A percentile compares a stretch with the other conserved stretches of the same genome.
phyloP scores from a whole-genome alignment of 2,329 filamentous ascomycete species.

The Plenodomus lindquistii region DNA sequence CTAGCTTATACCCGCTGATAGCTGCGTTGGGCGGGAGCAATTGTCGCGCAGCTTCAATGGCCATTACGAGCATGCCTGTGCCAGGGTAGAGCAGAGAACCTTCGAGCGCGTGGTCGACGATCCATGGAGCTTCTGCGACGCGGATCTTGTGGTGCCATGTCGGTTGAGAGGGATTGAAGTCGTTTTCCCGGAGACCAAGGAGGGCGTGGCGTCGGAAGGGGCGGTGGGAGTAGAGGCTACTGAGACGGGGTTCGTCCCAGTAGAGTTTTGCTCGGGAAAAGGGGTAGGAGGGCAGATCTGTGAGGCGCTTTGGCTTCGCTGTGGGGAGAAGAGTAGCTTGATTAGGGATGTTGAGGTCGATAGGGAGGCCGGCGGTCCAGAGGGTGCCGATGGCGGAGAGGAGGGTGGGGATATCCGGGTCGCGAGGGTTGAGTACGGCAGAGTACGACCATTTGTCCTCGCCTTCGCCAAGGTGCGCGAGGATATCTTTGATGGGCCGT shows the following conservation, averaged over 20 bases:
- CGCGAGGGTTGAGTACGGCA: constrained; percentile 2
- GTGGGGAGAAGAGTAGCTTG: constrained; percentile 7
- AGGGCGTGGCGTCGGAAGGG: constrained; percentile 28
- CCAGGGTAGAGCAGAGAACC: constrained; percentile 31
- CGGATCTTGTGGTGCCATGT: constrained; percentile 54
- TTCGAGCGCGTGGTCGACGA: constrained; percentile 52
- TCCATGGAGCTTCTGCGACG: constrained; percentile 50
- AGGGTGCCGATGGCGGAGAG: constrained; percentile 5
- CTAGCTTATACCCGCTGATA: constrained; percentile 10
- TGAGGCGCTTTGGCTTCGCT: constrained; percentile 2
- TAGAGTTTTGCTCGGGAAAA: constrained; percentile 32
- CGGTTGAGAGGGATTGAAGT: constrained; percentile 22
- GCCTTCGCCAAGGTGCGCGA: constrained; percentile 3
- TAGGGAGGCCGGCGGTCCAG: constrained; percentile 4
- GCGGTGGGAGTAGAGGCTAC: constrained; percentile 2
- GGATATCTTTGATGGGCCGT: constrained; percentile 8
- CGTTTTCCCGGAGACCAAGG: constrained; percentile 12
- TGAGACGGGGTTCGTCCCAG: constrained; percentile 20
- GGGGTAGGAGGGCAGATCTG: constrained; percentile 21
- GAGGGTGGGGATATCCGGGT: background rate
- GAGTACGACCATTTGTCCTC: constrained; percentile 8
- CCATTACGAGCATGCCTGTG: constrained; percentile 39
- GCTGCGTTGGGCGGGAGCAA: constrained; percentile 1
- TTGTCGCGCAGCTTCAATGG: constrained; percentile 36
- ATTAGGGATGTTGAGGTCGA: constrained; percentile 6